Evolutionary conservation across 148 eudicot genomes (phyloP).

Genomic region (Vaccinium darrowii): DNA sequence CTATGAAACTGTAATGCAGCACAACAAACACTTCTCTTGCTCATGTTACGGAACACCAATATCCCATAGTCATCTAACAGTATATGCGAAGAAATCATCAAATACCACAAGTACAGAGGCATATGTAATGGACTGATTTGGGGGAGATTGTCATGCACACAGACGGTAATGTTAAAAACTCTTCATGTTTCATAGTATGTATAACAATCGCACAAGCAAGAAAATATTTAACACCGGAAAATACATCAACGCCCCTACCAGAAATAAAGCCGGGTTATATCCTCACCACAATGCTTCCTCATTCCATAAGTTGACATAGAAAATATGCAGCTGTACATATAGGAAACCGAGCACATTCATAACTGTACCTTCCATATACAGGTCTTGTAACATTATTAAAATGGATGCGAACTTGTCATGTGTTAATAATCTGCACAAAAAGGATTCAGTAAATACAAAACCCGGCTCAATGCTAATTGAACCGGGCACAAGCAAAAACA

Average conservation of each 20-base stretch:
- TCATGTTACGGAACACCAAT: background rate
- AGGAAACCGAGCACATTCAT: conserved; percentile 29
- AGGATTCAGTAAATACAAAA: conserved; percentile 59
- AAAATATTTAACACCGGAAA: background rate
- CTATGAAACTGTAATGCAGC: background rate
- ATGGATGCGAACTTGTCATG: conserved; percentile 44
- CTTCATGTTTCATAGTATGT: conserved; percentile 5
- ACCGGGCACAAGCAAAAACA: conserved; percentile 32
- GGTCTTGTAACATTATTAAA: conserved; percentile 36
- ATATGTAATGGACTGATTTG: background rate
- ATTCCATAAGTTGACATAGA: conserved; percentile 25
- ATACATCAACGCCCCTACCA: background rate
- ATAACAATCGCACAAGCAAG: background rate
- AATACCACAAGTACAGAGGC: background rate
- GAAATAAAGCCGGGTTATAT: conserved; percentile 13
- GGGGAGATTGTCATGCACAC: background rate
- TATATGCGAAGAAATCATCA: background rate
- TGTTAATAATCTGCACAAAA: conserved; percentile 74
- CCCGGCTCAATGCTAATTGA: conserved; percentile 47
- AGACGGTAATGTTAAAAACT: background rate
- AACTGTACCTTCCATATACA: conserved; percentile 41
- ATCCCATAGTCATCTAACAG: background rate
- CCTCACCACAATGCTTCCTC: conserved; percentile 37
- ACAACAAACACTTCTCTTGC: background rate
- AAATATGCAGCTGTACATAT: conserved; percentile 16